Evolutionary conservation across 176 grass and related monocot genomes (phyloP).

Genomic region (Carex kokanica): DNA sequence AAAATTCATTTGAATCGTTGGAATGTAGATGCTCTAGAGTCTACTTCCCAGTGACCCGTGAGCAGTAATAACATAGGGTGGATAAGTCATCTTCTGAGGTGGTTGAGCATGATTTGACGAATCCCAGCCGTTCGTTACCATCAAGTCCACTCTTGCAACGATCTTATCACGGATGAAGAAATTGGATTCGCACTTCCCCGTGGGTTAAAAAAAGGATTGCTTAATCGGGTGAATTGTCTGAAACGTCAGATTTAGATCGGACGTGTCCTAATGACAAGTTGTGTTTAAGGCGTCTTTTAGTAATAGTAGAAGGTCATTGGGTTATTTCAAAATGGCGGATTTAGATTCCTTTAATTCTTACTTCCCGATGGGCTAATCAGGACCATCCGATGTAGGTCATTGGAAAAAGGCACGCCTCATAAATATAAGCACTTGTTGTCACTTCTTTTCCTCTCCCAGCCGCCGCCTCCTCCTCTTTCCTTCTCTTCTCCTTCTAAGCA

Average conservation of each 20-base stretch:
- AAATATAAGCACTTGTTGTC: background rate
- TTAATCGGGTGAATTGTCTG: no score
- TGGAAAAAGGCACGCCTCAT: slow-evolving; percentile 11
- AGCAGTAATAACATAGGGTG: no score
- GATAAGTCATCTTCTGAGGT: no score
- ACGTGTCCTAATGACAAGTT: background rate
- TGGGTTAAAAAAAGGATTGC: no score
- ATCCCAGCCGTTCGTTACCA: background rate
- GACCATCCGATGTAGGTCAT: slow-evolving; percentile 67
- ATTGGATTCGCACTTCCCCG: no score
- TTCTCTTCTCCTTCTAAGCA: slow-evolving; percentile 8
- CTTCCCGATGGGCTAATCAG: background rate
- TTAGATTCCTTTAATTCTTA: background rate
- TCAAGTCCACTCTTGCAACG: background rate
- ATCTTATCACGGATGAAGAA: background rate
- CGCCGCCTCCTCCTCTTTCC: slow-evolving; percentile 4
- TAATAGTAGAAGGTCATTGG: background rate
- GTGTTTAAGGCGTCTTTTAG: background rate
- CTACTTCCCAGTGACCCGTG: no score
- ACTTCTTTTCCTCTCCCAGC: background rate
- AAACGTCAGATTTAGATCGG: background rate
- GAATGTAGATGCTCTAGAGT: no score
- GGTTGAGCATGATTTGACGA: background rate
- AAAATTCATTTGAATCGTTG: no score
- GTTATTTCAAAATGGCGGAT: no score